phyloP scores from a whole-genome alignment of 257 asterid species.

The Thymus mandschuricus region DNA sequence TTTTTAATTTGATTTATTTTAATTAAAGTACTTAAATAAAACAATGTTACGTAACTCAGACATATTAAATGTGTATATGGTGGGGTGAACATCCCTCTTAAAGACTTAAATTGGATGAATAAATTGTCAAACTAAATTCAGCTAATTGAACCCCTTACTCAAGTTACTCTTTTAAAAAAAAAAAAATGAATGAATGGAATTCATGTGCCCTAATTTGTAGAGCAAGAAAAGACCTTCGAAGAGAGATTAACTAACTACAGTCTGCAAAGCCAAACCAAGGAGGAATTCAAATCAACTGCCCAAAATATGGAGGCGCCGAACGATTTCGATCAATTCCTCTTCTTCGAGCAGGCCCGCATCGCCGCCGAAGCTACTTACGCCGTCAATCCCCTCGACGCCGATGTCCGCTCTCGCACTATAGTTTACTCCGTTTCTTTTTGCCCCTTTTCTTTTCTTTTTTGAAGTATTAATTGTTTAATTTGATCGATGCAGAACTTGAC shows the following conservation, averaged over 20 bases:
- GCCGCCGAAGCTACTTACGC: constrained; percentile 61
- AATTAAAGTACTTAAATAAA: too few species aligned
- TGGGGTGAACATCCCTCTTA: too few species aligned
- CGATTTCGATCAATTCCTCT: constrained; percentile 69
- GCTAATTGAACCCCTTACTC: too few species aligned
- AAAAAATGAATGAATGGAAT: not conserved
- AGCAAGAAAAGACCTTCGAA: not conserved
- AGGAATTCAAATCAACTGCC: not conserved
- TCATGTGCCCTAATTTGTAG: not conserved
- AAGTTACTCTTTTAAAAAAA: too few species aligned
- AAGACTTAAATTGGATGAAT: too few species aligned
- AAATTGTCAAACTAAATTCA: too few species aligned
- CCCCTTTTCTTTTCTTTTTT: not conserved
- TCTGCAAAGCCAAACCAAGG: not conserved
- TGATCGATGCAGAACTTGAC: constrained; percentile 45
- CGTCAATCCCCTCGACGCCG: constrained; percentile 64
- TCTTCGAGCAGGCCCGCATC: constrained; percentile 76
- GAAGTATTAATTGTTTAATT: not conserved
- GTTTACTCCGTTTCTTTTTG: not conserved
- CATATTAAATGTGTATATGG: too few species aligned
- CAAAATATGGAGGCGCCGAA: constrained; percentile 50
- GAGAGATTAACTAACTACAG: not conserved
- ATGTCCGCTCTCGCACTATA: constrained; percentile 32
- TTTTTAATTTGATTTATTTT: too few species aligned
- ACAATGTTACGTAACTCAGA: too few species aligned